Evolutionary conservation across 345 rosid genomes (phyloP), one percentile per base, ranked within the genome.

Genomic region (Camelina laxa): DNA sequence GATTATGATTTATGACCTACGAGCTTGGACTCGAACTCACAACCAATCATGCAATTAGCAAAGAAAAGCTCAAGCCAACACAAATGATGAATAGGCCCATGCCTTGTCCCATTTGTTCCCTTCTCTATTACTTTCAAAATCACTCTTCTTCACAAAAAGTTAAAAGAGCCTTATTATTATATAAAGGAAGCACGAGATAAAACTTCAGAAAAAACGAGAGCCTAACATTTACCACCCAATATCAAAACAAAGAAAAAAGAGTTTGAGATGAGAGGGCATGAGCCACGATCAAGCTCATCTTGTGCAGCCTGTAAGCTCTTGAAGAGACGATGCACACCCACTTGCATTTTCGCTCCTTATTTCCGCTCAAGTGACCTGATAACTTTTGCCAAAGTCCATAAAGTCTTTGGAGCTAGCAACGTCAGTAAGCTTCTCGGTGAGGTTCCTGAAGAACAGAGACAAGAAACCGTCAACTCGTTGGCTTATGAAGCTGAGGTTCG

Each of bases 251-350:
- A 44, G 1, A 47, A 49, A 31, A 20, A 15, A 27, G 6, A 20
- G 6, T 59, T 64, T 80, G 74, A 44, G 42, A 84, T 83, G 87
- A 81, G 83, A 82, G 84, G 83, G 11, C 86, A 89, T 31, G 98
- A 89, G 82, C 88, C 88, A 69, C 85, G 97, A 20, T 84, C 98
- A 19, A 86, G 84, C 74, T 87, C 98, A 13, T 88, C 97, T 41
- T 91, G 97, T 42, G 97, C 98, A 54, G 98, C 97, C 22, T 94
- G 98, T 88, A 94, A 94, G 84, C 86, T 90, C 53, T 57, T 90
- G 70, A 91, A 90, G 79, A 74, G 97, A 77, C 77, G 92, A 78
- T 94, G 98, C 86, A 78, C 66, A 1, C 87, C 96, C 4, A 81
- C 61, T 62, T 94, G 98, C 79, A 85, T 94, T 69, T 94, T 94